Evolutionary conservation across 2,329 filamentous ascomycete genomes (phyloP).

Genomic region (Paecilomyces sp.): DNA sequence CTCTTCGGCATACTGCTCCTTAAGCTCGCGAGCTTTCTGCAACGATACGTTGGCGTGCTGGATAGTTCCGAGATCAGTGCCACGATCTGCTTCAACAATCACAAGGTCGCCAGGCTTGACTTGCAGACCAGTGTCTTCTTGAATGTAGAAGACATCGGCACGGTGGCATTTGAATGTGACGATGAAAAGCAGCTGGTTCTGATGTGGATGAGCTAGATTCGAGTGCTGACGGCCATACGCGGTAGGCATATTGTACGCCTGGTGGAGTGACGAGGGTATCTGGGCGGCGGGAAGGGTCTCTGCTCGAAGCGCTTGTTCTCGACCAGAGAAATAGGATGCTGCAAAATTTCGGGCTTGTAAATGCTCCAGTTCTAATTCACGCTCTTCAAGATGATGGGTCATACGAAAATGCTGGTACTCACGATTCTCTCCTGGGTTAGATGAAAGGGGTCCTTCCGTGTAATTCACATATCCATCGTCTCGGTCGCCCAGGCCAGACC

Average conservation of each 20-base stretch:
- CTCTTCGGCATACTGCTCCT: slow-evolving; percentile 87
- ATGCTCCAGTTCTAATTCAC: slow-evolving; percentile 27
- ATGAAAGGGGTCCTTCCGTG: slow-evolving; percentile 27
- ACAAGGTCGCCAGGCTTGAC: slow-evolving; percentile 90
- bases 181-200: slow-evolving; percentile 55
- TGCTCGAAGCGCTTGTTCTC: slow-evolving; percentile 27
- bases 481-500: slow-evolving; percentile 22
- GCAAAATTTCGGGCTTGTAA: slow-evolving; percentile 32
- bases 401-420: slow-evolving; percentile 33
- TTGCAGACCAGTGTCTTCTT: slow-evolving; percentile 86
- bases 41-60: slow-evolving; percentile 81
- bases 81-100: slow-evolving; percentile 94
- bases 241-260: slow-evolving; percentile 31
- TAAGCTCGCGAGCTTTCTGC: slow-evolving; percentile 78
- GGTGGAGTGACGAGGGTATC: slow-evolving; percentile 29
- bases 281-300: slow-evolving; percentile 23
- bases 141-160: slow-evolving; percentile 94
- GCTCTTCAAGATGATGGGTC: slow-evolving; percentile 21
- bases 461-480: slow-evolving; percentile 31
- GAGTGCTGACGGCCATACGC: slow-evolving; percentile 32
- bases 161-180: slow-evolving; percentile 95
- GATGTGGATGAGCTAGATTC: slow-evolving; percentile 28
- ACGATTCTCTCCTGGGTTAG: slow-evolving; percentile 34
- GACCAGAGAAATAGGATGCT: slow-evolving; percentile 38
- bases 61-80: slow-evolving; percentile 90